Evolutionary conservation across 768 basidiomycete species (phyloP).

Genomic region (Termitomyces heimii): DNA sequence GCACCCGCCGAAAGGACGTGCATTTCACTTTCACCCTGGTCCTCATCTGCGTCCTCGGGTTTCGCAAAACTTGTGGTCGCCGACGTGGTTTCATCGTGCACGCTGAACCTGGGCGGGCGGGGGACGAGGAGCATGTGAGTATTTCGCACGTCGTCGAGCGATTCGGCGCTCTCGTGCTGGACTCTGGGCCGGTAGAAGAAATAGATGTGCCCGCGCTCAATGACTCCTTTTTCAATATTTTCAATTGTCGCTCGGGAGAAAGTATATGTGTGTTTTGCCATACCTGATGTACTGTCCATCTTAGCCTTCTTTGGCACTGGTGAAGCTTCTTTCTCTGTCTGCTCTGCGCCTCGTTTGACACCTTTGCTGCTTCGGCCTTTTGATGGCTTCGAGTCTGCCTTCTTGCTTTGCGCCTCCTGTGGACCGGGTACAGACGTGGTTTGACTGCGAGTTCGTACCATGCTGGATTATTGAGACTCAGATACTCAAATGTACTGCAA

Average conservation of each 20-base stretch:
- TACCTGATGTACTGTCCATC: constrained; percentile 14
- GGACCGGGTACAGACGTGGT: neutral
- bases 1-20: constrained; percentile 35
- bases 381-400: neutral
- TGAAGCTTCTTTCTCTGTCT: constrained; percentile 11
- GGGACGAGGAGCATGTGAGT: constrained; percentile 60
- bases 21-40: constrained; percentile 30
- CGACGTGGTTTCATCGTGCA: neutral
- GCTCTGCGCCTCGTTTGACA: neutral
- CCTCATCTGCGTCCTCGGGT: constrained; percentile 19
- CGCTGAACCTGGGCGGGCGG: constrained; percentile 38
- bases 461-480: neutral
- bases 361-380: neutral
- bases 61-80: constrained; percentile 11
- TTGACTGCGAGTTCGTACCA: neutral
- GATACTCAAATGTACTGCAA: neutral
- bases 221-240: constrained; percentile 28
- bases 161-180: constrained; percentile 17
- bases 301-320: constrained; percentile 22
- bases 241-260: neutral
- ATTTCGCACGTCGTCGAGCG: constrained; percentile 33
- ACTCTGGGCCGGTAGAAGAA: constrained; percentile 62
- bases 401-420: neutral
- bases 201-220: constrained; percentile 57
- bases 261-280: neutral